Base-by-base conservation (phyloP, 176 grass and related monocot genomes). In the Oryza longistaminata region DNA sequence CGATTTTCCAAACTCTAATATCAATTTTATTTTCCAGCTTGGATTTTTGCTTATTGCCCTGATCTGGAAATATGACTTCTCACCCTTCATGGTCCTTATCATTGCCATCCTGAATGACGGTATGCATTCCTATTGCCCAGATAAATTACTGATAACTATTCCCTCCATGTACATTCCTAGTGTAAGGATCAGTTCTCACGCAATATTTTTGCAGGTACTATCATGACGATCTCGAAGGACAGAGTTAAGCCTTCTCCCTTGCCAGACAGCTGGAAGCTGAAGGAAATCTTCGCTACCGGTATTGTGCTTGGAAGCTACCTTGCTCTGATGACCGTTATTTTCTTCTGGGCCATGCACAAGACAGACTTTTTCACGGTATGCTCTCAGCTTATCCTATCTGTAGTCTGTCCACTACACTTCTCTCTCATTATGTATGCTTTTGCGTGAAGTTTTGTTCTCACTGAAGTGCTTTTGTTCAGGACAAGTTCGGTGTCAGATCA, bases 171-270 rank as follows among this genome's bases (percentile, higher is more conserved):
- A n/a, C 53, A 58, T 58, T n/a, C 16, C 53, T 65, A 8, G 2
- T 85, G 9, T 58, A 13, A 71, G 55, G 15, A 64, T 69, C 16
- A 14, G 7, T 74, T 87, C 80, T 83, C 48, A 83, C 22, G 17
- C 7, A 62, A 62, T 75, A 16, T 70, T 0, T n/a, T 49, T 87
- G 48, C 83, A 97, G 95, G 95, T 85, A 98, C 95, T 44, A 98
- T 98, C 73, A 98, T 98, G 95, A 98, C 95, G 6, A 98, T 98
- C 26, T 98, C 95, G 0, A 98, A 98, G 90, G 95, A 98, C 78
- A 90, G 95, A 78, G 95, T 98, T 55, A 95, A 93, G 76, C 93
- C 95, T 17, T 98, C 95, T 85, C 95, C 95, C 11, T 74, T 88
- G 26, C 95, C 95, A 1, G 95, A 98, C 76, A 98, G 95, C 89